Conservation (phyloP, 2,329 filamentous ascomycete genomes). For the Emericellopsis cladophorae region DNA sequence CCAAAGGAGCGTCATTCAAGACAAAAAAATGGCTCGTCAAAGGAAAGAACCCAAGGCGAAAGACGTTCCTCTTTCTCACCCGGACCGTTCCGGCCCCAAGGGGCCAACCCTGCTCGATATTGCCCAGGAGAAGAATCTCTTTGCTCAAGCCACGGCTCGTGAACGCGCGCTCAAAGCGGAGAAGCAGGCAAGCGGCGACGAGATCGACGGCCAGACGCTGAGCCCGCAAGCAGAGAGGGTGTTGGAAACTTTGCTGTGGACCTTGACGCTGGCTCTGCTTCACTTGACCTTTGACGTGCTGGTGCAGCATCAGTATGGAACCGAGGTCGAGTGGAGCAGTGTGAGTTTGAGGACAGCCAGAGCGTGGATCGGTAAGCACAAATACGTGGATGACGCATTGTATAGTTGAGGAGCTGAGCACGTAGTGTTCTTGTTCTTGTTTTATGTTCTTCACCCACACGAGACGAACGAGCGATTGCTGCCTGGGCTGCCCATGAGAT, state of each 20-base stretch:
- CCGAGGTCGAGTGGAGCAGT: constrained; percentile 46
- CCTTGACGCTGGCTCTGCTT: constrained; percentile 51
- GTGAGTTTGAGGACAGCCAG: constrained; percentile 39
- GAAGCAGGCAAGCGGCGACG: constrained; percentile 6
- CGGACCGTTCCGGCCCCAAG: constrained; percentile 48
- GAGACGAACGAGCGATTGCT: constrained; percentile 31
- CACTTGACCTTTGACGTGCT: constrained; percentile 71
- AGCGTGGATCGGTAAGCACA: constrained; percentile 35
- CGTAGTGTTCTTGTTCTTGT: constrained; percentile 39
- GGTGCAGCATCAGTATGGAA: constrained; percentile 67
- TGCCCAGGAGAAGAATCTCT: constrained; percentile 50
- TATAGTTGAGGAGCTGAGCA: neutral
- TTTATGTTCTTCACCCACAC: constrained; percentile 45
- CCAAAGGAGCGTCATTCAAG: too few relatives aligned
- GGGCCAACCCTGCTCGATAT: constrained; percentile 62
- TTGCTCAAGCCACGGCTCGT: constrained; percentile 31
- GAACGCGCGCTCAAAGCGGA: constrained; percentile 17
- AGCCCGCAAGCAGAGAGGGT: constrained; percentile 35
- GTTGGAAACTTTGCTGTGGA: constrained; percentile 45
- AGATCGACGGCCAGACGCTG: constrained; percentile 18
- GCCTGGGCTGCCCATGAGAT: constrained; percentile 31
- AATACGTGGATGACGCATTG: neutral
- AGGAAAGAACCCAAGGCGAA: constrained; percentile 30
- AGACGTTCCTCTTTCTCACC: constrained; percentile 52
- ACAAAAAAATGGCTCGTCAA: constrained; percentile 29